Conservation (phyloP, 1,284 basidiomycete genomes). For the Neolentinus lepideus region DNA sequence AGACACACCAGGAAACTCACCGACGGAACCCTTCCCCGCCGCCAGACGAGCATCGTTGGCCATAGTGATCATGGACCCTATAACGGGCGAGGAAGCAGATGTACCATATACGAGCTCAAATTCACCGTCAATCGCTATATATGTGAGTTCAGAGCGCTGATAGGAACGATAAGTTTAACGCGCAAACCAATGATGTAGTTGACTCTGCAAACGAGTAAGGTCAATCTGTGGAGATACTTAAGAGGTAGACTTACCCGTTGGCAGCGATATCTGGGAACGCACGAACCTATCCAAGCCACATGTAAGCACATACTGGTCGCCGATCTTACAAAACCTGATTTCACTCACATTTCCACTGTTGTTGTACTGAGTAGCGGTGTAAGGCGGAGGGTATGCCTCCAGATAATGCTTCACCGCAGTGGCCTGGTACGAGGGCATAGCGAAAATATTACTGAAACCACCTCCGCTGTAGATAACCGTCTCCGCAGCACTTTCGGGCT, state of each 20-base stretch:
- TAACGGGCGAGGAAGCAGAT: constrained; percentile 32
- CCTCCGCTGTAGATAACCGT: constrained; percentile 23
- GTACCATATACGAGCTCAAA: constrained; percentile 25
- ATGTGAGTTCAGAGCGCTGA: not conserved
- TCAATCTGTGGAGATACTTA: not conserved
- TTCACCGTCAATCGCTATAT: constrained; percentile 11
- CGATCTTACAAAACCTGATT: not conserved
- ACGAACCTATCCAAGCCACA: constrained; percentile 12
- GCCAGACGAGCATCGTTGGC: constrained; percentile 41
- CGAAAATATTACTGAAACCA: constrained; percentile 29
- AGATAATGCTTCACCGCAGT: constrained; percentile 17
- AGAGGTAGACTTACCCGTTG: constrained; percentile 16
- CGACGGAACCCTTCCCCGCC: constrained; percentile 26
- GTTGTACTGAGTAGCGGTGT: constrained; percentile 18
- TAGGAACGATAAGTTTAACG: constrained; percentile 6
- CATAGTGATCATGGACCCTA: constrained; percentile 37
- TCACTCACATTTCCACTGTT: constrained; percentile 15
- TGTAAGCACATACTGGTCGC: not conserved
- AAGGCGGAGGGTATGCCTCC: constrained; percentile 19
- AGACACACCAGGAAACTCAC: constrained; percentile 9
- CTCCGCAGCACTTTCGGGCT: constrained; percentile 19
- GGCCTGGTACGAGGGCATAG: constrained; percentile 23
- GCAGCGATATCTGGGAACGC: constrained; percentile 30
- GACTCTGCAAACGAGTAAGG: constrained; percentile 4
- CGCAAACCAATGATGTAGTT: constrained; percentile 19